Percentiles rank a stretch among this genome's conserved stretches.
phyloP scores from a whole-genome alignment of 495 filamentous ascomycete species.

The Staphylotrichum tortipilum region DNA sequence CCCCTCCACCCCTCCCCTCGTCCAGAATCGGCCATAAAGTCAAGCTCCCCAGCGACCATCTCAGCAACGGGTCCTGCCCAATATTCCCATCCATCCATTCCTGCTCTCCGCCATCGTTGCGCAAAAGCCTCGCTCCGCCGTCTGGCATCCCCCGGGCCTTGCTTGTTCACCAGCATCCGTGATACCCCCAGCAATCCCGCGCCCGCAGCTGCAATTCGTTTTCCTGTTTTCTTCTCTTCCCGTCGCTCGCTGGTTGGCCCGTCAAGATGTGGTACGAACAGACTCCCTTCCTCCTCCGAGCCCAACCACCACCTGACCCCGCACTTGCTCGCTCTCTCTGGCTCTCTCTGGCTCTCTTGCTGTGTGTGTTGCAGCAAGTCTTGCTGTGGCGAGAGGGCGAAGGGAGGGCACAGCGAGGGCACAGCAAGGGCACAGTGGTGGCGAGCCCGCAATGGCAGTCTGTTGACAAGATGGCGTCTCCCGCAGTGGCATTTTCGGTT shows the following conservation, averaged over 20 bases:
- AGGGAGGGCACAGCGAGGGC: too few relatives aligned
- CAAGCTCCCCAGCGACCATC: slow-evolving; percentile 15
- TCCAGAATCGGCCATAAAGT: slow-evolving; percentile 15
- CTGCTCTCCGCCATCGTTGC: slow-evolving; percentile 1
- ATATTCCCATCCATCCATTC: slow-evolving; percentile 6
- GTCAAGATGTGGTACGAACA: slow-evolving; percentile 29
- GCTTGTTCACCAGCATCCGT: not conserved
- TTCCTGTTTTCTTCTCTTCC: slow-evolving; percentile 8
- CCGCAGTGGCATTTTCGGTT: slow-evolving; percentile 95
- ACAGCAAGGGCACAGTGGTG: not conserved
- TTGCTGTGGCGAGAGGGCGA: too few relatives aligned
- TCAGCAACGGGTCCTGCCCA: too few relatives aligned
- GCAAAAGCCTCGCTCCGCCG: not conserved
- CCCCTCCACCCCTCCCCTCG: not conserved
- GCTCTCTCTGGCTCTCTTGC: too few relatives aligned
- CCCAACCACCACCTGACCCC: too few relatives aligned
- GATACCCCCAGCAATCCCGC: slow-evolving; percentile 6
- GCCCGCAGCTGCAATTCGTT: not conserved
- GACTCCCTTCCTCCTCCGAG: too few relatives aligned
- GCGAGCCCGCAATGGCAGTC: not conserved
- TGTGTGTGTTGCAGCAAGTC: too few relatives aligned
- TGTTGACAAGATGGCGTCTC: slow-evolving; percentile 1
- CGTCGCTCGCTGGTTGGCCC: slow-evolving; percentile 19
- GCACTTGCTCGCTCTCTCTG: too few relatives aligned
- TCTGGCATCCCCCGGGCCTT: slow-evolving; percentile 1